phyloP scores from a whole-genome alignment of 371 early-diverging fungal genomes.

The Mortierella sp. region DNA sequence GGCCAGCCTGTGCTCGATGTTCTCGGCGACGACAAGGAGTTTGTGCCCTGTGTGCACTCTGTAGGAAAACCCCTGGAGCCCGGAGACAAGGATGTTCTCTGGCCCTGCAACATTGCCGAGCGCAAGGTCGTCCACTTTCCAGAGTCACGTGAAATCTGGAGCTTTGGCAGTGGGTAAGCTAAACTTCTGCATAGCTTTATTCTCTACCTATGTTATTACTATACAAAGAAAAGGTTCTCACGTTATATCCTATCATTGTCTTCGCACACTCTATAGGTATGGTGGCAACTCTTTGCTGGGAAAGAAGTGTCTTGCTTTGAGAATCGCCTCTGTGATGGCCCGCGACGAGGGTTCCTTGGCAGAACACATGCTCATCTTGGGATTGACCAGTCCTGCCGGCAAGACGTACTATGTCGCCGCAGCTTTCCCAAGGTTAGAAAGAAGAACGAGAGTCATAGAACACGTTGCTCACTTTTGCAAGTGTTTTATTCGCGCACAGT shows the following conservation, averaged over 20 bases:
- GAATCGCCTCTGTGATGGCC: slow-evolving; percentile 61
- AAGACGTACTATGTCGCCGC: slow-evolving; percentile 62
- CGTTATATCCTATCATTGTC: not conserved
- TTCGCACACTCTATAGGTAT: slow-evolving; percentile 32
- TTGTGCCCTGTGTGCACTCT: slow-evolving; percentile 62
- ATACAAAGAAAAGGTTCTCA: not conserved
- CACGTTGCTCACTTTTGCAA: not conserved
- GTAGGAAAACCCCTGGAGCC: slow-evolving; percentile 58
- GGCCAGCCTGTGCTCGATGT: slow-evolving; percentile 58
- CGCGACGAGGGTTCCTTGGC: slow-evolving; percentile 62
- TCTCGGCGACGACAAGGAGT: slow-evolving; percentile 54
- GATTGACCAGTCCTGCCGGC: slow-evolving; percentile 59
- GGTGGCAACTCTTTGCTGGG: slow-evolving; percentile 63
- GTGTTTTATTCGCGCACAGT: not conserved
- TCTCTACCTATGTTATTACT: not conserved
- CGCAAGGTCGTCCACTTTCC: slow-evolving; percentile 62
- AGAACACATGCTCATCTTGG: slow-evolving; percentile 63
- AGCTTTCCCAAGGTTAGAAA: slow-evolving; percentile 59
- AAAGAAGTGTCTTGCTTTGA: slow-evolving; percentile 61
- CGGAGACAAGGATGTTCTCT: slow-evolving; percentile 59
- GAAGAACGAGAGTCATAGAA: not conserved
- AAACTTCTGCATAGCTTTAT: not conserved
- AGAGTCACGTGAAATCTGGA: slow-evolving; percentile 62
- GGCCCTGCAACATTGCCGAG: slow-evolving; percentile 62
- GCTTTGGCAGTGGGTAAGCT: slow-evolving; percentile 61